Percentiles rank a stretch among this genome's conserved stretches.
Conservation (phyloP, 2,329 filamentous ascomycete genomes). For the Acephala macrosclerotiorum region DNA sequence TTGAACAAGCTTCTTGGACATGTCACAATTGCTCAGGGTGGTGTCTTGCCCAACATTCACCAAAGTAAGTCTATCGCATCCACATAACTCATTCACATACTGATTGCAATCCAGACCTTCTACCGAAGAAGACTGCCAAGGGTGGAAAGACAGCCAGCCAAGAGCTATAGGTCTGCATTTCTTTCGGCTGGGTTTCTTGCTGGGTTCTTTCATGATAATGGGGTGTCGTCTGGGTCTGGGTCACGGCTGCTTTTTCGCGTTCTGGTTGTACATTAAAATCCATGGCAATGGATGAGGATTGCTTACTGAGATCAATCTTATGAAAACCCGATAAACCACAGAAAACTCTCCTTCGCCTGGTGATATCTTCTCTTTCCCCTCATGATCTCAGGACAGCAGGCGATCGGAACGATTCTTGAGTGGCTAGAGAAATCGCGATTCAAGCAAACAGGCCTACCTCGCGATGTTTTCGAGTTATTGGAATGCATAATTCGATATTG, state of each 20-base stretch:
- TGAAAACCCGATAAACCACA: constrained; percentile 42
- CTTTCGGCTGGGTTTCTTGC: constrained; percentile 64
- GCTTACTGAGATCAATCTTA: constrained; percentile 45
- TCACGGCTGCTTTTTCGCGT: constrained; percentile 70
- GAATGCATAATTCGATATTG: too few relatives aligned
- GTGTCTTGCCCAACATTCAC: constrained; percentile 97
- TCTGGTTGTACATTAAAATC: constrained; percentile 77
- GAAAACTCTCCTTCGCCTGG: background rate
- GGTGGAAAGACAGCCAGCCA: constrained; percentile 90
- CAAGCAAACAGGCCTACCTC: too few relatives aligned
- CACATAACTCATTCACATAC: constrained; percentile 11
- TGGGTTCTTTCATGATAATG: constrained; percentile 73
- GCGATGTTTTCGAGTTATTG: too few relatives aligned
- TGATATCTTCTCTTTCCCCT: background rate
- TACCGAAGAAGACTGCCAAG: constrained; percentile 99
- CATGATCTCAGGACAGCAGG: background rate
- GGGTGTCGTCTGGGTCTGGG: constrained; percentile 76
- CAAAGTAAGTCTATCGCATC: constrained; percentile 73
- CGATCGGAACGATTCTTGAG: background rate
- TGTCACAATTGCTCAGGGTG: constrained; percentile 96
- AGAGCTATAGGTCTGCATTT: constrained; percentile 80
- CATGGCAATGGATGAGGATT: constrained; percentile 57
- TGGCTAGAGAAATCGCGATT: too few relatives aligned
- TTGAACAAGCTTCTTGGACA: constrained; percentile 98
- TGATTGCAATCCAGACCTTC: constrained; percentile 73